These are phyloP conservation scores for Boletus speciosus DNA, from an alignment of 768 basidiomycete genomes.

Conservation along the genomic window DNA sequence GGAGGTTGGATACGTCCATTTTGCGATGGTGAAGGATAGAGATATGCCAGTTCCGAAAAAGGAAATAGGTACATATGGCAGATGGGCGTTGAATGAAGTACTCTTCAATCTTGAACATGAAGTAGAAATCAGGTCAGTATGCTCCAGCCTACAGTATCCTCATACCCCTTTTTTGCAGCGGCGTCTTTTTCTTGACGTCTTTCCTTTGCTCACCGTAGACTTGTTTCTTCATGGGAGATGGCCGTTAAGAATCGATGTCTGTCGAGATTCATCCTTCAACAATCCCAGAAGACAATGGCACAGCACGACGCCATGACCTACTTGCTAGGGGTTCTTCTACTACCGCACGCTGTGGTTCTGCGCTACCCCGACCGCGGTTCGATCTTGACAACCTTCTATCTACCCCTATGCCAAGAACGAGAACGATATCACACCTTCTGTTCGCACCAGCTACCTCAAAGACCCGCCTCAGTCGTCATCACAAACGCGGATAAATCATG, in stretches of 20 bases:
- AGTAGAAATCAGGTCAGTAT: neutral
- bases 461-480: neutral
- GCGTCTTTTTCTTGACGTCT: too few relatives aligned
- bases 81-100: too few relatives aligned
- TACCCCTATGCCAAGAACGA: neutral
- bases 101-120: neutral
- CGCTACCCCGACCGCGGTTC: neutral
- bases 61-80: neutral
- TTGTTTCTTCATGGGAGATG: too few relatives aligned
- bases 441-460: neutral
- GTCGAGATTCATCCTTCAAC: neutral
- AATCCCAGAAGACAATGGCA: neutral
- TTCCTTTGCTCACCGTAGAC: too few relatives aligned
- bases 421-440: neutral
- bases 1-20: conserved; percentile 39
- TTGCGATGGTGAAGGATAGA: neutral
- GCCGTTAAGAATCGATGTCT: too few relatives aligned
- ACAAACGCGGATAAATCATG: neutral
- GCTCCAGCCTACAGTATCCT: too few relatives aligned
- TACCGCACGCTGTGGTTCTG: neutral
- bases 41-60: neutral
- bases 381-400: neutral
- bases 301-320: neutral
- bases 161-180: too few relatives aligned
- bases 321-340: neutral